Evolutionary conservation across 441 rosid genomes (phyloP).

Genomic region (Raphanus hybrid): DNA sequence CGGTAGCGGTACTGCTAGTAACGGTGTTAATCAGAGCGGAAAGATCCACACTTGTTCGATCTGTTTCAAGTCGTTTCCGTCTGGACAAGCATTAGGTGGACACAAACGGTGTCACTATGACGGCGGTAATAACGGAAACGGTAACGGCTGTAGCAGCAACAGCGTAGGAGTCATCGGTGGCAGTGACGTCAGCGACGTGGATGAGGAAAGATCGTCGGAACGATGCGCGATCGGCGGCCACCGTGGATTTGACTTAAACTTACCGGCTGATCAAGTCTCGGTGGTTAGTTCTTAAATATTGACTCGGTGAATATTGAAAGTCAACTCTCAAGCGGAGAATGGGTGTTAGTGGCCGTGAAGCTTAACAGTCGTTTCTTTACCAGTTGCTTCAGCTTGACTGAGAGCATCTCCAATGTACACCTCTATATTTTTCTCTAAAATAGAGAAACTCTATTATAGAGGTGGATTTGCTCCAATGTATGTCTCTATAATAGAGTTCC

Average conservation of each 20-base stretch:
- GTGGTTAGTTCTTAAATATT: conserved; percentile 23
- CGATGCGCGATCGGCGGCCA: conserved; percentile 28
- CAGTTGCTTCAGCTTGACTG: conserved; percentile 39
- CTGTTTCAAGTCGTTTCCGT: conserved; percentile 60
- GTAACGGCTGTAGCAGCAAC: conserved; percentile 25
- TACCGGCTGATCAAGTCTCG: conserved; percentile 51
- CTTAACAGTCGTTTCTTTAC: conserved; percentile 30
- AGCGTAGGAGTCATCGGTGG: conserved; percentile 35
- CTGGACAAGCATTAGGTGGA: conserved; percentile 77
- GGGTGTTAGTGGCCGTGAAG: conserved; percentile 30
- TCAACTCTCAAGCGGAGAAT: conserved; percentile 28
- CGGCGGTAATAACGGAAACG: conserved; percentile 44
- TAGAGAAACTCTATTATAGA: no score
- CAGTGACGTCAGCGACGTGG: conserved; percentile 40
- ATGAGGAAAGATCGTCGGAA: not conserved
- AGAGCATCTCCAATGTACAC: no score
- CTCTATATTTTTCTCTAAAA: no score
- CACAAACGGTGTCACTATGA: conserved; percentile 76
- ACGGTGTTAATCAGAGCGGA: conserved; percentile 25
- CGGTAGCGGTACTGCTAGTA: conserved; percentile 26
- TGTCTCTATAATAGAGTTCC: no score
- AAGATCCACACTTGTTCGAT: conserved; percentile 47
- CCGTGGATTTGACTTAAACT: conserved; percentile 62
- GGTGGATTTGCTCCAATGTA: no score
- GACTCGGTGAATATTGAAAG: conserved; percentile 17